Base-by-base conservation (phyloP, 345 rosid species). In the Fremontodendron californicum region DNA sequence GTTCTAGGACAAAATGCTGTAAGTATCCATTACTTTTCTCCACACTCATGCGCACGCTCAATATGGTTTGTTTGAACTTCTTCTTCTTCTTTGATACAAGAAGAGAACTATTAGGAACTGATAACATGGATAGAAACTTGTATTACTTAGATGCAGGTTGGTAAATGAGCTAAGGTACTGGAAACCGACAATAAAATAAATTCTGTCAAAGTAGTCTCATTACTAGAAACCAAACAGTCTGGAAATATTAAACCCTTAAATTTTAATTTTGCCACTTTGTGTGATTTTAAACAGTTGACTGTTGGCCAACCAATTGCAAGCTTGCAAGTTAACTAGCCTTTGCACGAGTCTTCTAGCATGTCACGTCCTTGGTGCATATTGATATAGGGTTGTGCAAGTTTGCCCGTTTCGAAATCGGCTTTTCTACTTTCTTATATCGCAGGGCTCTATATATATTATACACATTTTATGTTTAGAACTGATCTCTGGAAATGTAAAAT, bases 1-100 rank as follows among this genome's bases (percentile, higher is more conserved):
- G 97, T 96, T 84, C 90, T 96, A 37, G 98, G 99, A 75, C 99
- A 96, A 87, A 96, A 96, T 83, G 98, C 98, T 35, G 99, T 93
- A 71, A 92, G 94, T 84, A 46, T 70, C 64, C 49, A 57, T 48
- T 73, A 43, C 13, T 75, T 33, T 45, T 40, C 21, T 42, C 35
- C 39, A 11, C 19, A 31, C 69, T 19, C 6, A 7, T 1, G 7
- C 13, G 8, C 46, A 35, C 8, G 19, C 21, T 5, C 27, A 64
- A 19, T 37, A 37, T 37, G 68, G 2, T 64, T 19, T 0, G 27
- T 37, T 64, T 65, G 48, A n/a, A 35, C 48, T 43, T 40, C 9
- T 35, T 31, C 7, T 16, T 4, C n/a, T 9, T 21, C 10, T 33
- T 40, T 21, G 27, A 37, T 64, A 35, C 13, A 3, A 19, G 3